phyloP scores from a whole-genome alignment of 2,329 filamentous ascomycete genomes.

The Pezicula rhizophila region DNA sequence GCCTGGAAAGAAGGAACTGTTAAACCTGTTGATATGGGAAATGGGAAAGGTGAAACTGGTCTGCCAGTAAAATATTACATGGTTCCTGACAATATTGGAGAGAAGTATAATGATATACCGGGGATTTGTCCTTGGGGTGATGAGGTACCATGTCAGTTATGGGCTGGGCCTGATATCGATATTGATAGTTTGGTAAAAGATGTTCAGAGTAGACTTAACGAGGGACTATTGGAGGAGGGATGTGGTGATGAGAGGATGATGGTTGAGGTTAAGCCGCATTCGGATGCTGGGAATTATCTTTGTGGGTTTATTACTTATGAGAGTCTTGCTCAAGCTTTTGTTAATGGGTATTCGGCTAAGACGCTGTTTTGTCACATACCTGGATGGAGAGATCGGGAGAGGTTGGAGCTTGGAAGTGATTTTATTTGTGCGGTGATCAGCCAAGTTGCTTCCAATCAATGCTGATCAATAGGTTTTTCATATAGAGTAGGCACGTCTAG shows the following conservation, averaged over 20 bases:
- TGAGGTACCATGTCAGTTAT: background rate
- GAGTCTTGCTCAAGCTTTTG: slow-evolving; percentile 1
- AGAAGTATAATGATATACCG: background rate
- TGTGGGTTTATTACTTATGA: slow-evolving; percentile 1
- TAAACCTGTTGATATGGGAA: background rate
- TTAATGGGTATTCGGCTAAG: background rate
- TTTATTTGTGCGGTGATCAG: background rate
- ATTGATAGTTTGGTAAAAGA: background rate
- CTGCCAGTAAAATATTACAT: background rate
- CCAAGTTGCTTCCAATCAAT: slow-evolving; percentile 1
- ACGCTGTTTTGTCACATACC: background rate
- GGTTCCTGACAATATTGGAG: background rate
- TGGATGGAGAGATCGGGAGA: background rate
- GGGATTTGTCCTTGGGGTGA: background rate
- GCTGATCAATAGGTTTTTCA: too few relatives aligned
- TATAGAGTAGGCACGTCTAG: too few relatives aligned
- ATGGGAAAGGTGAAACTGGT: too few relatives aligned
- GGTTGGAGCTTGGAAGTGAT: background rate
- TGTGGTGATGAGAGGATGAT: background rate
- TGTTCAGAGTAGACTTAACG: background rate
- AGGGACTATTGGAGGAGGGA: background rate
- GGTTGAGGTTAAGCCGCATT: background rate
- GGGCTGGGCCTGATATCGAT: background rate
- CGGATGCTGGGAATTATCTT: background rate
- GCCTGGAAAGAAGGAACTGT: slow-evolving; percentile 1